These are phyloP conservation scores for Solanum etuberosum DNA, from an alignment of 257 asterid genomes.

Conservation along the genomic window DNA sequence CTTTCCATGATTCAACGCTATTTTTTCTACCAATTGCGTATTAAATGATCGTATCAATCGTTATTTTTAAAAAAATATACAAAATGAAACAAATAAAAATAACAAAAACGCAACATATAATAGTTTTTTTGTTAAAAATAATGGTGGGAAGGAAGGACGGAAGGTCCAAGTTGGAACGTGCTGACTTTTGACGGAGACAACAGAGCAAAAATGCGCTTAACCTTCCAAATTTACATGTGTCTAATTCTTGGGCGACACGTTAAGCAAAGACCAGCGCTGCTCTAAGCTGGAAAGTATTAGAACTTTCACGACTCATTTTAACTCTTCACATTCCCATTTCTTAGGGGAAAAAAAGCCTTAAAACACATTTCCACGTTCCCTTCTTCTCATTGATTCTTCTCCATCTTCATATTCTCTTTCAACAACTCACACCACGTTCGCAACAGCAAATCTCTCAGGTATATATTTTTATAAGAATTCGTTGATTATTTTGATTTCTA, in stretches of 20 bases:
- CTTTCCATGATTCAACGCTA: neutral
- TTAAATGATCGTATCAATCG: too few relatives aligned
- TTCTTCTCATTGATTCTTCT: neutral
- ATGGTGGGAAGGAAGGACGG: neutral
- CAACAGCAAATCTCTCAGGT: neutral
- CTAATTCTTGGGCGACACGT: neutral
- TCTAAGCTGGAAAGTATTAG: neutral
- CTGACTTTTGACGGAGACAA: neutral
- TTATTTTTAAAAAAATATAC: rapidly evolving
- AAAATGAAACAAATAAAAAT: too few relatives aligned
- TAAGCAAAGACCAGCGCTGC: neutral
- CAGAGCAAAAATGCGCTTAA: neutral
- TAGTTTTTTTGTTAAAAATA: neutral
- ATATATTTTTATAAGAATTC: neutral
- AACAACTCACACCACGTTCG: neutral
- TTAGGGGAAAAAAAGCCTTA: neutral
- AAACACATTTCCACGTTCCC: neutral
- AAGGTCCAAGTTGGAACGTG: neutral
- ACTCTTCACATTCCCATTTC: neutral
- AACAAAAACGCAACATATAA: too few relatives aligned
- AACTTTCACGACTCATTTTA: neutral
- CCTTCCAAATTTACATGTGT: neutral
- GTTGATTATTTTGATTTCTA: neutral
- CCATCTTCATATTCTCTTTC: neutral
- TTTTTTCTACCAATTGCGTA: neutral